These are phyloP conservation scores for Mycena metata DNA, from an alignment of 768 basidiomycete species.

Conservation along the genomic window DNA sequence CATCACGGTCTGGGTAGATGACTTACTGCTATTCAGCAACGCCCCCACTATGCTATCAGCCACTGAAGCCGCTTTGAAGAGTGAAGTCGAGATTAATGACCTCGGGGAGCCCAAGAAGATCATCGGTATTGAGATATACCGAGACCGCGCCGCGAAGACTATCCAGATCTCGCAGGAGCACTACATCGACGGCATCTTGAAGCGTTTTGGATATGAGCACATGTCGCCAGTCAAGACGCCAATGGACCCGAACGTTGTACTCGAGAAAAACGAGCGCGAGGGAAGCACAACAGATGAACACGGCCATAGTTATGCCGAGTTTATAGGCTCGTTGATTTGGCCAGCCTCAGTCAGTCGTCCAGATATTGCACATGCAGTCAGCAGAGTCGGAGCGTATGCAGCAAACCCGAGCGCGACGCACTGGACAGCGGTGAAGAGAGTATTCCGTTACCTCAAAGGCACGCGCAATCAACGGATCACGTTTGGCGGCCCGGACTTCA, in stretches of 20 bases:
- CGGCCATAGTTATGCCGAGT: slow-evolving; percentile 17
- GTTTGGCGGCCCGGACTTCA: slow-evolving; percentile 1
- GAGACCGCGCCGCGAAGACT: slow-evolving; percentile 4
- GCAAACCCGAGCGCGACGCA: slow-evolving; percentile 10
- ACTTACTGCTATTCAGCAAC: slow-evolving; percentile 40
- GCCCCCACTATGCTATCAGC: slow-evolving; percentile 17
- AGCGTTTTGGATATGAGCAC: slow-evolving; percentile 19
- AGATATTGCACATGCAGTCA: not conserved
- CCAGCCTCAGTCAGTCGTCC: no score
- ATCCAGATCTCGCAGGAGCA: not conserved
- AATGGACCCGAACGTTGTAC: slow-evolving; percentile 21
- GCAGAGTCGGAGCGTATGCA: slow-evolving; percentile 15
- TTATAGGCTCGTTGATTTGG: slow-evolving; percentile 44
- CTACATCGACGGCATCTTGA: slow-evolving; percentile 17
- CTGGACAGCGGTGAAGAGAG: slow-evolving; percentile 19
- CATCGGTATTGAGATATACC: slow-evolving; percentile 43
- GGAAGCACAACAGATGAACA: slow-evolving; percentile 5
- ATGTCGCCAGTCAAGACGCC: slow-evolving; percentile 23
- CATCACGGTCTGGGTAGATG: slow-evolving; percentile 46
- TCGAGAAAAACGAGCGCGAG: slow-evolving; percentile 6
- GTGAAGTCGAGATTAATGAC: slow-evolving; percentile 39
- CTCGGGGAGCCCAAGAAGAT: slow-evolving; percentile 39
- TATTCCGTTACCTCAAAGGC: slow-evolving; percentile 14
- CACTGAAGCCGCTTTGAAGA: slow-evolving; percentile 28
- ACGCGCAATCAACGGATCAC: slow-evolving; percentile 9